phyloP scores from a whole-genome alignment of 2,329 filamentous ascomycete species.

The Trichoderma koningii region DNA sequence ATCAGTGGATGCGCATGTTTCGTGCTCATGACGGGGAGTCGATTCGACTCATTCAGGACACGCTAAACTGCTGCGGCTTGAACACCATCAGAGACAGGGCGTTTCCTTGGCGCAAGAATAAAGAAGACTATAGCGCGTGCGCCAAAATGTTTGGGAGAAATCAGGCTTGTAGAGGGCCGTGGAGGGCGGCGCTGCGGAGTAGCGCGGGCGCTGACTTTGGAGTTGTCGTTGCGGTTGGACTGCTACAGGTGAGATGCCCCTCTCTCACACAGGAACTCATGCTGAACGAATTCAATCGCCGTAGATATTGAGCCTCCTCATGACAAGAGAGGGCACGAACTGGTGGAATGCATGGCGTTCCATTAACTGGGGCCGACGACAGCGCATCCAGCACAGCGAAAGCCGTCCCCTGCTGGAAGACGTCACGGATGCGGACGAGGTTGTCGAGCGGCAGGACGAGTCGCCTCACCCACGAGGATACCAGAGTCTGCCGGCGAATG shows the following conservation, averaged over 20 bases:
- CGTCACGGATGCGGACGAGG: slow-evolving; percentile 38
- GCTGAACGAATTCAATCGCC: not conserved
- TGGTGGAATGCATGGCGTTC: slow-evolving; percentile 39
- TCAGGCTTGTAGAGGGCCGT: slow-evolving; percentile 54
- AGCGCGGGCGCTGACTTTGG: slow-evolving; percentile 58
- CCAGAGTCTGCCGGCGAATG: slow-evolving; percentile 29
- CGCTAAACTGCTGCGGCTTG: slow-evolving; percentile 67
- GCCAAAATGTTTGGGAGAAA: slow-evolving; percentile 48
- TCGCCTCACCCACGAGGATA: slow-evolving; percentile 29
- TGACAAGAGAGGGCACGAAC: slow-evolving; percentile 36
- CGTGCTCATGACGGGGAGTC: slow-evolving; percentile 49
- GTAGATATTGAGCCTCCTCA: slow-evolving; percentile 39
- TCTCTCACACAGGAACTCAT: not conserved
- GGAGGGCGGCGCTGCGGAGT: slow-evolving; percentile 57
- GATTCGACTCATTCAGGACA: slow-evolving; percentile 65
- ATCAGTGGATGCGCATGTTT: slow-evolving; percentile 59
- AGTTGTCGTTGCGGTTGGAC: slow-evolving; percentile 54
- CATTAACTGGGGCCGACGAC: slow-evolving; percentile 26
- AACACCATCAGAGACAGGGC: slow-evolving; percentile 58
- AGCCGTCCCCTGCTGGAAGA: slow-evolving; percentile 36
- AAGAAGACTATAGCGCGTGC: slow-evolving; percentile 42
- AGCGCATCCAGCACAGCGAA: slow-evolving; percentile 27
- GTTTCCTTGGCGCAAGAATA: slow-evolving; percentile 57
- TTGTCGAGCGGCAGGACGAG: slow-evolving; percentile 25
- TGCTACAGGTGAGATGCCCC: slow-evolving; percentile 54